These are phyloP conservation scores for Tolypocladium tundrense DNA, from an alignment of 2,329 filamentous ascomycete species.

Conservation along the genomic window DNA sequence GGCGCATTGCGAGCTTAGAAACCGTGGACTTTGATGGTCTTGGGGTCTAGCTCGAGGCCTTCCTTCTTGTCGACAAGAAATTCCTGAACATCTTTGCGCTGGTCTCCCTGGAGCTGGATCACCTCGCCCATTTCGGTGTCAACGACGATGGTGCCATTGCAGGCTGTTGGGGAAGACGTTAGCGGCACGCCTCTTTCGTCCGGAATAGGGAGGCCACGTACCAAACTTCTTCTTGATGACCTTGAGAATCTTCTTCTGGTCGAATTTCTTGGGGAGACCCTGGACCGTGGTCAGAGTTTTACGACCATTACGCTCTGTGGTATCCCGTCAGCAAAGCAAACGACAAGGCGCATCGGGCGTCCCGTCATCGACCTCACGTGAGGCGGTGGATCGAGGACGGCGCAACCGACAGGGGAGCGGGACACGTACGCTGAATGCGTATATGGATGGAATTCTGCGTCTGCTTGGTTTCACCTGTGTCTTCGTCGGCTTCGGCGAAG, in stretches of 20 bases:
- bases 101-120: conserved; percentile 98
- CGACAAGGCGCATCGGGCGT: background rate
- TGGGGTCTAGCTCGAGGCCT: conserved; percentile 84
- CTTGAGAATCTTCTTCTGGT: conserved; percentile 99
- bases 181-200: background rate
- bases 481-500: conserved; percentile 99
- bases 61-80: conserved; percentile 96
- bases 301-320: conserved; percentile 96
- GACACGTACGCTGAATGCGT: conserved; percentile 87
- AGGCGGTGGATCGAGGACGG: conserved; percentile 1
- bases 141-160: conserved; percentile 99
- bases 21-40: conserved; percentile 85
- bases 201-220: conserved; percentile 31
- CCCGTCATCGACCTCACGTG: conserved; percentile 2
- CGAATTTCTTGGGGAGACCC: conserved; percentile 97
- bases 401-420: conserved; percentile 1
- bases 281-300: conserved; percentile 99
- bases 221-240: conserved; percentile 99
- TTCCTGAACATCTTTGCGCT: conserved; percentile 97
- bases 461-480: conserved; percentile 90
- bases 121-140: conserved; percentile 97
- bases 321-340: conserved; percentile 26
- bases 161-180: conserved; percentile 45
- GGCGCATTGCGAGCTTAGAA: conserved; percentile 32
- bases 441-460: conserved; percentile 99